phyloP scores from a whole-genome alignment of 305 asterid genomes.

The Rubia tinctorum region DNA sequence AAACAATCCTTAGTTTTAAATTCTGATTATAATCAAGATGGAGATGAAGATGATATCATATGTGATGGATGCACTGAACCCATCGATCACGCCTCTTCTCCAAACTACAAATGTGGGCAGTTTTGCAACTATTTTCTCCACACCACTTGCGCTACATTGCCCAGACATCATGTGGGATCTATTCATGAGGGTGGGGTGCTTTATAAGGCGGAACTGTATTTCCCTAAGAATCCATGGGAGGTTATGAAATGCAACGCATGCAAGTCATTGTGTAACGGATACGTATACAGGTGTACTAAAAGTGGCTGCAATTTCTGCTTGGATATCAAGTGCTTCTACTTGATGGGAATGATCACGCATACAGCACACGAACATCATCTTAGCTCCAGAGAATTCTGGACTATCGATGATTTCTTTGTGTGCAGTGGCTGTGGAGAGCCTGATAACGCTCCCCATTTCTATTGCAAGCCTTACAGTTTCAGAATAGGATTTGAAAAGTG shows the following conservation, averaged over 20 bases:
- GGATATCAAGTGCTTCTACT: not conserved
- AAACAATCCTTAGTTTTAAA: not conserved
- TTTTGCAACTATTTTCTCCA: not conserved
- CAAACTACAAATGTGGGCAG: not conserved
- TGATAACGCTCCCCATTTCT: not conserved
- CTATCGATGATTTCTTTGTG: no score
- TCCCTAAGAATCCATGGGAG: not conserved
- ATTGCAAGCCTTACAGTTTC: not conserved
- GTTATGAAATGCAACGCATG: not conserved
- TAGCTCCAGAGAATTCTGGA: not conserved
- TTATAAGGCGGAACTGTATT: not conserved
- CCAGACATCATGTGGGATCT: no score
- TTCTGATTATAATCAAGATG: not conserved
- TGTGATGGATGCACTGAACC: not conserved
- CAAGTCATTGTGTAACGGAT: not conserved
- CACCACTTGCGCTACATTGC: not conserved
- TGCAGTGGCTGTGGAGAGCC: not conserved
- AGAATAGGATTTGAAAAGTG: not conserved
- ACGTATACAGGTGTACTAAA: not conserved
- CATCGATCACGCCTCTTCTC: not conserved
- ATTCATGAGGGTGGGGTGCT: no score
- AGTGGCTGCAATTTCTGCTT: not conserved
- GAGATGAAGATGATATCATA: not conserved
- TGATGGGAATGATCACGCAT: not conserved
- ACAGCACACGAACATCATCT: not conserved